Percentiles rank a stretch among this genome's conserved stretches.
phyloP scores from a whole-genome alignment of 345 rosid genomes.

The Clarkia xantiana region DNA sequence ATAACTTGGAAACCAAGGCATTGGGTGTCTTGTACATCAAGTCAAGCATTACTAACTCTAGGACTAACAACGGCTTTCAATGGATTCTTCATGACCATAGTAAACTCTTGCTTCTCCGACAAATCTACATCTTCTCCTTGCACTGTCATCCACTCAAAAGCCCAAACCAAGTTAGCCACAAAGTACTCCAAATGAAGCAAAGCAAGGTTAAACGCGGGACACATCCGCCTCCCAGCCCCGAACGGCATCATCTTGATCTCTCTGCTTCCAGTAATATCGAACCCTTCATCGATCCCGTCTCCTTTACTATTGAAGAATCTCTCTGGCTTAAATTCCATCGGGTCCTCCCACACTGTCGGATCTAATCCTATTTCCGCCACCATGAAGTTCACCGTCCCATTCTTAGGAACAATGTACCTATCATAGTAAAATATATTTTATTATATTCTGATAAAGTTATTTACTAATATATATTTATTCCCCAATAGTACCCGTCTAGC shows the following conservation, averaged over 20 bases:
- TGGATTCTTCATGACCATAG: slow-evolving; percentile 10
- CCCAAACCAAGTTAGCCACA: slow-evolving; percentile 10
- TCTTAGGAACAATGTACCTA: slow-evolving; percentile 7
- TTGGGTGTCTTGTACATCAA: too few relatives aligned
- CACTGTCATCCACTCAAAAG: slow-evolving; percentile 4
- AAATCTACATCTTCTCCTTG: slow-evolving; percentile 5
- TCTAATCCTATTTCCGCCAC: slow-evolving; percentile 9
- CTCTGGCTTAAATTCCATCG: slow-evolving; percentile 11
- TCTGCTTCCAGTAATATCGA: slow-evolving; percentile 12
- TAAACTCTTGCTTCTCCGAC: slow-evolving; percentile 9
- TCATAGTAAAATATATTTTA: too few relatives aligned
- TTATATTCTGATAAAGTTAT: too few relatives aligned
- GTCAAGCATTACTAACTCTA: too few relatives aligned
- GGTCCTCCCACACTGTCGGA: slow-evolving; percentile 10
- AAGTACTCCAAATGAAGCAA: slow-evolving; percentile 11
- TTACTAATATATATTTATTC: too few relatives aligned
- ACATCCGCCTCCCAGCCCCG: slow-evolving; percentile 12
- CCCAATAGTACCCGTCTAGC: slow-evolving; percentile 5
- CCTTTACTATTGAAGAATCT: slow-evolving; percentile 3
- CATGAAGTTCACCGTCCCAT: slow-evolving; percentile 12
- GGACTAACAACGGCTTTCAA: slow-evolving; percentile 5
- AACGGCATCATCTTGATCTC: slow-evolving; percentile 16
- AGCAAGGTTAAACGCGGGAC: not conserved
- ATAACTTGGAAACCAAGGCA: too few relatives aligned
- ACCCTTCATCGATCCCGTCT: not conserved